Conservation (phyloP, 805 yeast species). For the Kregervanrija delftensis region DNA sequence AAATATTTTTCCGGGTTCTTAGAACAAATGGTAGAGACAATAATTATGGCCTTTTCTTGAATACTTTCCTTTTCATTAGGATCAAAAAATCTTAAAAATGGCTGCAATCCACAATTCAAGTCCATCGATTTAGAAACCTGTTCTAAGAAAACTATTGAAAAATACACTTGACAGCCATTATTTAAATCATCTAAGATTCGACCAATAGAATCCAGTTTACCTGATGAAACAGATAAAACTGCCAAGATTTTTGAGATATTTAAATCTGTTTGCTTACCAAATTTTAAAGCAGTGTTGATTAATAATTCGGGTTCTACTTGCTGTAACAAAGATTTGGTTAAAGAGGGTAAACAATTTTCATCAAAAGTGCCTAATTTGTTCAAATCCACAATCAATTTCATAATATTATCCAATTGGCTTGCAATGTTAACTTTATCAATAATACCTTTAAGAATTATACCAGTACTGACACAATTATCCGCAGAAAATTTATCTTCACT, state of each 20-base stretch:
- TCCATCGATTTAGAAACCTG: conserved; percentile 34
- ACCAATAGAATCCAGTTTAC: conserved; percentile 26
- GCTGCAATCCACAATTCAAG: conserved; percentile 29
- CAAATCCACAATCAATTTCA: conserved; percentile 13
- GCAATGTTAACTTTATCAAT: conserved; percentile 2
- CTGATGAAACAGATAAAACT: conserved; percentile 25
- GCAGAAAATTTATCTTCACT: conserved; percentile 9
- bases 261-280: conserved; percentile 18
- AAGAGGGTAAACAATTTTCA: conserved; percentile 12
- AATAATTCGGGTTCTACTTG: conserved; percentile 10
- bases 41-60: conserved; percentile 42
- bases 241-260: conserved; percentile 27
- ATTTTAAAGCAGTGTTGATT: conserved; percentile 8
- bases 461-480: conserved; percentile 6
- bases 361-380: conserved; percentile 12
- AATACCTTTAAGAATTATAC: conserved; percentile 11
- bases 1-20: conserved; percentile 32
- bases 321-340: conserved; percentile 14
- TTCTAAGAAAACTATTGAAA: conserved; percentile 39
- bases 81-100: conserved; percentile 29
- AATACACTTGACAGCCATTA: conserved; percentile 19
- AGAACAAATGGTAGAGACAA: conserved; percentile 44
- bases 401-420: conserved; percentile 5
- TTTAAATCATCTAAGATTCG: conserved; percentile 15
- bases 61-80: conserved; percentile 26